Conservation (phyloP, 2,329 filamentous ascomycete genomes). For the Sarocladiaceae sp. region DNA sequence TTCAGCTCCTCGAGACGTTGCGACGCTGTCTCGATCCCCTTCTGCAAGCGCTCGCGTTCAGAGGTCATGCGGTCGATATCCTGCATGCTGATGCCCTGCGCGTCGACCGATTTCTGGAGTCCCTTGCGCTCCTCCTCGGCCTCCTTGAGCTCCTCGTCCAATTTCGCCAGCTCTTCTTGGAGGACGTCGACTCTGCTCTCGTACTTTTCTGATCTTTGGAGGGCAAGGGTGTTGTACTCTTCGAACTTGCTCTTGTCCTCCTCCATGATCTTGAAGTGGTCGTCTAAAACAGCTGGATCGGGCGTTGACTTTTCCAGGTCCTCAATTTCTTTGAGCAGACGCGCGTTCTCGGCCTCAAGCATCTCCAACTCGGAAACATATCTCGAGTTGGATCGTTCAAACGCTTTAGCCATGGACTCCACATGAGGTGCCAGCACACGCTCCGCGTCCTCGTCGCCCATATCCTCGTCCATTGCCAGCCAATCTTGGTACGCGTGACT, state of each 20-base stretch:
- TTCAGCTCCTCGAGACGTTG: slow-evolving; percentile 80
- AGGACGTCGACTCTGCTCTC: slow-evolving; percentile 74
- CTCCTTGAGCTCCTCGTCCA: slow-evolving; percentile 68
- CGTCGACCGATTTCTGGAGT: slow-evolving; percentile 83
- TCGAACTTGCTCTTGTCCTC: slow-evolving; percentile 95
- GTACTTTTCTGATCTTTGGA: slow-evolving; percentile 85
- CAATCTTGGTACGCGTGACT: slow-evolving; percentile 89
- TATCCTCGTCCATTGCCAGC: slow-evolving; percentile 88
- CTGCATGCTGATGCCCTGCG: slow-evolving; percentile 91
- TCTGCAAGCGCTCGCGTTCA: slow-evolving; percentile 90
- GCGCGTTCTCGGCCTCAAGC: slow-evolving; percentile 80
- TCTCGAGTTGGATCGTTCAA: slow-evolving; percentile 78
- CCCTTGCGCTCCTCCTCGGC: slow-evolving; percentile 76
- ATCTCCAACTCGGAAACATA: slow-evolving; percentile 80
- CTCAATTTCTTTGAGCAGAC: slow-evolving; percentile 79
- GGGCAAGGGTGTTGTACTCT: slow-evolving; percentile 82
- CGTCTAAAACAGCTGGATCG: slow-evolving; percentile 77
- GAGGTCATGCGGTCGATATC: slow-evolving; percentile 99
- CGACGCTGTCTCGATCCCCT: slow-evolving; percentile 73
- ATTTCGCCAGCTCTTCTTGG: slow-evolving; percentile 81
- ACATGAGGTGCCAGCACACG: slow-evolving; percentile 78
- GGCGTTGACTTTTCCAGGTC: slow-evolving; percentile 84
- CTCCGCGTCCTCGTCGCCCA: slow-evolving; percentile 78
- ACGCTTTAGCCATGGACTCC: slow-evolving; percentile 80
- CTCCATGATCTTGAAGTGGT: slow-evolving; percentile 88